phyloP scores from a whole-genome alignment of 805 yeast species.

The Candida hispaniensis region DNA sequence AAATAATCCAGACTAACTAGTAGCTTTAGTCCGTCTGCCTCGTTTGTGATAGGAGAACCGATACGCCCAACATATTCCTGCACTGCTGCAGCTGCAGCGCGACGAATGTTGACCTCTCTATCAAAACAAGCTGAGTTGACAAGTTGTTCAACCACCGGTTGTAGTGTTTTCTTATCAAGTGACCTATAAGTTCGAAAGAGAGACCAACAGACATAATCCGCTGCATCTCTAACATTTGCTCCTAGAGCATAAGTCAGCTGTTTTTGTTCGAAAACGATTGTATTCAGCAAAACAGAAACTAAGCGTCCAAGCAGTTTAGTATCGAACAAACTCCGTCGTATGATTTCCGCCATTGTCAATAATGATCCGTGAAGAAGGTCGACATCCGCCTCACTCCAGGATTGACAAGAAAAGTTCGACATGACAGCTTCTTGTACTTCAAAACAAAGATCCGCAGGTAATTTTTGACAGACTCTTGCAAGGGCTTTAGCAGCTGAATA shows the following conservation, averaged over 20 bases:
- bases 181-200: constrained; percentile 36
- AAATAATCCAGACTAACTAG: constrained; percentile 51
- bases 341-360: constrained; percentile 45
- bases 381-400: constrained; percentile 4
- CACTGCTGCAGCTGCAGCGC: constrained; percentile 77
- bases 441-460: constrained; percentile 25
- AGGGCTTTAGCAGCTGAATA: constrained; percentile 58
- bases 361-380: constrained; percentile 47
- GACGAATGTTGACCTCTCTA: constrained; percentile 56
- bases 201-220: constrained; percentile 82
- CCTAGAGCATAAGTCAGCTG: constrained; percentile 46
- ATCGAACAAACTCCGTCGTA: constrained; percentile 23
- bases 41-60: constrained; percentile 32
- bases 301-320: constrained; percentile 17
- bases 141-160: constrained; percentile 30
- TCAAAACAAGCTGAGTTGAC: constrained; percentile 55
- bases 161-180: constrained; percentile 18
- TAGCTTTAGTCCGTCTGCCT: constrained; percentile 31
- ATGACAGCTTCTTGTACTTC: constrained; percentile 29
- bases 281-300: constrained; percentile 32
- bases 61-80: constrained; percentile 80
- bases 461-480: constrained; percentile 35
- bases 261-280: constrained; percentile 49
- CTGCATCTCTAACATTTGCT: constrained; percentile 66
- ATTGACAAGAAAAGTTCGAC: constrained; percentile 21